phyloP scores from a whole-genome alignment of 306 rosid genomes.

The Rubus parviflorus region DNA sequence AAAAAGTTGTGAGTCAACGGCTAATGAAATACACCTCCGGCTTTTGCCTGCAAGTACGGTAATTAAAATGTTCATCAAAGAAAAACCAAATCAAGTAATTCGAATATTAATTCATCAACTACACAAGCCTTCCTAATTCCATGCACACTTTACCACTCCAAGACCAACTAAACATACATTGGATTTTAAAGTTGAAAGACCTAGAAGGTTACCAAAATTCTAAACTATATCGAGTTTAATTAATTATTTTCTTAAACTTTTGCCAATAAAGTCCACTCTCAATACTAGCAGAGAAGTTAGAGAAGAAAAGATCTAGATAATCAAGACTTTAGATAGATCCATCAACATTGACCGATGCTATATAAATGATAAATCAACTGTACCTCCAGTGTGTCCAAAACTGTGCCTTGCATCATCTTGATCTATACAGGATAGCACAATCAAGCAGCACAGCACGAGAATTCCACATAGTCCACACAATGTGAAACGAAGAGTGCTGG shows the following conservation, averaged over 20 bases:
- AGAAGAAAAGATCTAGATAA: neutral
- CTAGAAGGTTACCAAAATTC: neutral
- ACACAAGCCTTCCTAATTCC: neutral
- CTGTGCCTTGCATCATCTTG: slow-evolving; percentile 66
- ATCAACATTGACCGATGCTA: neutral
- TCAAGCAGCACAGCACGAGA: slow-evolving; percentile 43
- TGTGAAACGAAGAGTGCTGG: slow-evolving; percentile 49
- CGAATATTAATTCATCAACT: neutral
- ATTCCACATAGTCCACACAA: slow-evolving; percentile 51
- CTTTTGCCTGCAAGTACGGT: slow-evolving; percentile 2
- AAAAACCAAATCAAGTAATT: neutral
- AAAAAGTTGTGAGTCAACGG: slow-evolving; percentile 1
- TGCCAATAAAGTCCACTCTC: neutral
- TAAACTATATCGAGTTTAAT: neutral
- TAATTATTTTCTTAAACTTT: neutral
- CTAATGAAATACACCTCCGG: slow-evolving; percentile 12
- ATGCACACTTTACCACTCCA: neutral
- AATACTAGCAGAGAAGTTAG: neutral
- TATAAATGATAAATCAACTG: slow-evolving; percentile 5
- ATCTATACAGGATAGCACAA: slow-evolving; percentile 46
- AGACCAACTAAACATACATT: neutral
- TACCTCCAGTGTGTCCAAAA: slow-evolving; percentile 76
- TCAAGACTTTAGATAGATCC: neutral
- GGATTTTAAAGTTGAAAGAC: neutral
- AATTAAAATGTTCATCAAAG: neutral